A percentile compares a stretch with the other conserved stretches of the same genome.
Evolutionary conservation across 768 basidiomycete genomes (phyloP).

Genomic region (Calocybe gangraenosa): DNA sequence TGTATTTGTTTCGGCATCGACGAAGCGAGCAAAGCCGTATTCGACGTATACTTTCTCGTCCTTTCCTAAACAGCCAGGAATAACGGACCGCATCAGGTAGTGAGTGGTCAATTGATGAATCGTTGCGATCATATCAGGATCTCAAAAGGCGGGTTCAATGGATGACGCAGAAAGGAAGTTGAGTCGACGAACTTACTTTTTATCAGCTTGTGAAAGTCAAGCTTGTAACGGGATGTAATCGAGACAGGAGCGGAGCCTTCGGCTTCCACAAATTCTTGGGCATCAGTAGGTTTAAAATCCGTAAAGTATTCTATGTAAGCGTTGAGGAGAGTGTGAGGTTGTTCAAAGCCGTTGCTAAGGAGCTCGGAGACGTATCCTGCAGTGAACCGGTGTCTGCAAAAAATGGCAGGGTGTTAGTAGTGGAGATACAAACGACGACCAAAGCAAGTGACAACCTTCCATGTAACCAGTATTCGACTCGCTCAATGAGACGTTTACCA

Average conservation of each 20-base stretch:
- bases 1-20: slow-evolving; percentile 31
- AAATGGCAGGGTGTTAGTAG: not conserved
- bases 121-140: slow-evolving; percentile 31
- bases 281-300: slow-evolving; percentile 35
- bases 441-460: slow-evolving; percentile 29
- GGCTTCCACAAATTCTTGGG: slow-evolving; percentile 21
- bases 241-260: slow-evolving; percentile 26
- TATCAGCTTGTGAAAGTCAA: slow-evolving; percentile 38
- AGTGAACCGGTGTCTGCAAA: slow-evolving; percentile 43
- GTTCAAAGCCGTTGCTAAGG: slow-evolving; percentile 31
- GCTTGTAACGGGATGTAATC: slow-evolving; percentile 31
- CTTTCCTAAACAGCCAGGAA: slow-evolving; percentile 30
- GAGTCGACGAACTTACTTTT: slow-evolving; percentile 26
- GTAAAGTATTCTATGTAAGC: slow-evolving; percentile 38
- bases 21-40: slow-evolving; percentile 42
- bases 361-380: slow-evolving; percentile 39
- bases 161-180: not conserved
- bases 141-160: slow-evolving; percentile 15
- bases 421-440: not conserved
- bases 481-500: slow-evolving; percentile 30
- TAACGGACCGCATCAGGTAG: slow-evolving; percentile 37
- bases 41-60: slow-evolving; percentile 38
- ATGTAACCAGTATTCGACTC: slow-evolving; percentile 41
- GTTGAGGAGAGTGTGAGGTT: slow-evolving; percentile 37
- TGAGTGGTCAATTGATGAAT: slow-evolving; percentile 35